These are phyloP conservation scores for Sporothrix curviconia DNA, from an alignment of 2,329 filamentous ascomycete species.

Conservation along the genomic window DNA sequence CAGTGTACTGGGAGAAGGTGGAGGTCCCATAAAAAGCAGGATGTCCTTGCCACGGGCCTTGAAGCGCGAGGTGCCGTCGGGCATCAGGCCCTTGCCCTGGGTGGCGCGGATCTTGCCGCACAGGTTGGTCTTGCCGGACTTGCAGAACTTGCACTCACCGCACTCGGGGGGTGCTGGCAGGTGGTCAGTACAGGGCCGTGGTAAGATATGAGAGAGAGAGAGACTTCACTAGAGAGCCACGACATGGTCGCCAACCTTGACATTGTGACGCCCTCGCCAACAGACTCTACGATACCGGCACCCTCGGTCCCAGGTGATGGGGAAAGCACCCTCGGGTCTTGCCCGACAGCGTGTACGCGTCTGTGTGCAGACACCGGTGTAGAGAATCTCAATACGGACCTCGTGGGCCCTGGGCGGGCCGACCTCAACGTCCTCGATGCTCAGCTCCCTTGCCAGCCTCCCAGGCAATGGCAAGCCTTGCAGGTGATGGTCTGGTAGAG, in stretches of 20 bases:
- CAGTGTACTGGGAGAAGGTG: conserved; percentile 98
- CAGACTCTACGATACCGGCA: conserved; percentile 82
- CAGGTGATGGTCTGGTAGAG: conserved; percentile 74
- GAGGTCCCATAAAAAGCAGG: conserved; percentile 99
- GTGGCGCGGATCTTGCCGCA: conserved; percentile 98
- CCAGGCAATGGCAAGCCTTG: conserved; percentile 97
- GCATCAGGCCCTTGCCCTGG: conserved; percentile 94
- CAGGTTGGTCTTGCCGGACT: conserved; percentile 97
- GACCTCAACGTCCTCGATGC: conserved; percentile 89
- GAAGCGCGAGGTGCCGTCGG: conserved; percentile 92
- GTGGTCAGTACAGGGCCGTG: neutral
- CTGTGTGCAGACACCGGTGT: conserved; percentile 99
- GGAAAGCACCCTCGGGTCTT: conserved; percentile 96
- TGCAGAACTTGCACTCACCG: conserved; percentile 98
- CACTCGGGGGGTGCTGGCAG: conserved; percentile 83
- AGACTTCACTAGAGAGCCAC: conserved; percentile 66
- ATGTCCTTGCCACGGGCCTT: conserved; percentile 90
- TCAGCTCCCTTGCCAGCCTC: conserved; percentile 85
- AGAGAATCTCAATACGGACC: conserved; percentile 93
- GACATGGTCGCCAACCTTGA: conserved; percentile 87
- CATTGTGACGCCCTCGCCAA: conserved; percentile 91
- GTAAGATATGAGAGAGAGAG: neutral
- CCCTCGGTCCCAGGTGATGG: conserved; percentile 80
- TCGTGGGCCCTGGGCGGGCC: conserved; percentile 82
- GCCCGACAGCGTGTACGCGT: conserved; percentile 90